Evolutionary conservation across 129 eudicot genomes (phyloP).

Genomic region (Mikania micrantha): DNA sequence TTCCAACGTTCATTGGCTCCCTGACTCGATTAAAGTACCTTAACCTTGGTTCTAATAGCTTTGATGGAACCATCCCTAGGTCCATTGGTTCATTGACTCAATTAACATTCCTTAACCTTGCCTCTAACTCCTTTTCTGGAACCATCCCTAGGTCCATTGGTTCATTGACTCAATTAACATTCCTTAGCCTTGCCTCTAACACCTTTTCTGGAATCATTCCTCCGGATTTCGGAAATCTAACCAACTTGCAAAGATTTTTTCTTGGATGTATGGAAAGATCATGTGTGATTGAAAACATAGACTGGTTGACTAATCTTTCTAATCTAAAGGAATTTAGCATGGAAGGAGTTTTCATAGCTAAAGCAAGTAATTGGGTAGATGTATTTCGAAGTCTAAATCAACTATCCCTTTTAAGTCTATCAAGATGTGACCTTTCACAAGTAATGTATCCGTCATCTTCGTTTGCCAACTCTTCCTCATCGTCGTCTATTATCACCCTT

Average conservation of each 20-base stretch:
- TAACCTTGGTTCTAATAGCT: constrained; percentile 6
- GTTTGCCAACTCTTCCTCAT: constrained; percentile 17
- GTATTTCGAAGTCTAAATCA: not conserved
- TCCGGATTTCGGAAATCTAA: constrained; percentile 21
- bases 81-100: constrained; percentile 16
- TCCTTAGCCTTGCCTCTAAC: constrained; percentile 8
- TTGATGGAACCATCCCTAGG: constrained; percentile 7
- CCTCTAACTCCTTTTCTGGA: not conserved
- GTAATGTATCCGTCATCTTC: not conserved
- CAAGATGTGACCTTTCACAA: constrained; percentile 4
- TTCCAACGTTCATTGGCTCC: constrained; percentile 14
- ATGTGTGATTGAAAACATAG: constrained; percentile 9
- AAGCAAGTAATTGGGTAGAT: constrained; percentile 22
- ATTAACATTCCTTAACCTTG: constrained; percentile 11
- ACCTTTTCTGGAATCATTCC: constrained; percentile 17
- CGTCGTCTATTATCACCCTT: constrained; percentile 6
- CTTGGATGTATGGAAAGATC: not conserved
- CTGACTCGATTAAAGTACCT: constrained; percentile 1
- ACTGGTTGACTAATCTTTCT: constrained; percentile 19
- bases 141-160: constrained; percentile 20
- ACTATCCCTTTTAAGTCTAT: constrained; percentile 3
- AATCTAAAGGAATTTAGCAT: not conserved
- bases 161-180: not conserved
- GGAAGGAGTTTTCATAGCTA: constrained; percentile 6
- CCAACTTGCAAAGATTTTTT: not conserved